Base-by-base conservation (phyloP, 2,329 filamentous ascomycete genomes). In the Aschersonia sp. region DNA sequence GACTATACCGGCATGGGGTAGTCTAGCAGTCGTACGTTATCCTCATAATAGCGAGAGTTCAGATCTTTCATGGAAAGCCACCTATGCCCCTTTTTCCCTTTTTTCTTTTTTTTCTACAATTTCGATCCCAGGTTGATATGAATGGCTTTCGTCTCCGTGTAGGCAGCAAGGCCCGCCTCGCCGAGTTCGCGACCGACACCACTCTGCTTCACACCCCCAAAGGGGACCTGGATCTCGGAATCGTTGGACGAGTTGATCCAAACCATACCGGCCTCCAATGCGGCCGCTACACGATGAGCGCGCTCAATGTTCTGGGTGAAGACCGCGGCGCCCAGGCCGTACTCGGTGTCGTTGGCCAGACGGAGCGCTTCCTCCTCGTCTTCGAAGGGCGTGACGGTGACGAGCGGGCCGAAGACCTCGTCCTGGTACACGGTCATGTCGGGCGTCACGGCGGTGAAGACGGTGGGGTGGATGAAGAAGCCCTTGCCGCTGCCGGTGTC, bases 261-360 rank as follows among this genome's bases (percentile, higher is more conserved):
- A 9, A 74, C 70, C 68, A 72, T 73, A 31, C 80, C 80, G 1
- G 77, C 71, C 59, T 83, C 75, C 46, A 84, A 75, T 12, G 72
- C 71, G 51, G 73, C 72, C 4, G 75, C 69, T 0, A 72, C 65
- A 9, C 66, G 65, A 52, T 74, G 71, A 3, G 69, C 65, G 31
- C 64, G 62, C 48, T 66, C 70, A 46, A 83, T 66, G 55, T 81
- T 73, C 48, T 74, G 66, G 0, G 73, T 83, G 54, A 84, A 84
- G 2, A 85, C 61, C 0, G 79, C 74, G 6, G 74, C 73, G 2
- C 74, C 79, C 0, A 84, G 69, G 1, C 79, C 80, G 53, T 81
- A 83, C 1, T 70, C 73, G 0, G 74, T 75, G 56, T 80, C 61
- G 43, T 72, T 73, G 12, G 70, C 70, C 49, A 70, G 54, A 9